These are phyloP conservation scores for Epichloe brachyelytri DNA, from an alignment of 2,329 filamentous ascomycete species.

Conservation along the genomic window DNA sequence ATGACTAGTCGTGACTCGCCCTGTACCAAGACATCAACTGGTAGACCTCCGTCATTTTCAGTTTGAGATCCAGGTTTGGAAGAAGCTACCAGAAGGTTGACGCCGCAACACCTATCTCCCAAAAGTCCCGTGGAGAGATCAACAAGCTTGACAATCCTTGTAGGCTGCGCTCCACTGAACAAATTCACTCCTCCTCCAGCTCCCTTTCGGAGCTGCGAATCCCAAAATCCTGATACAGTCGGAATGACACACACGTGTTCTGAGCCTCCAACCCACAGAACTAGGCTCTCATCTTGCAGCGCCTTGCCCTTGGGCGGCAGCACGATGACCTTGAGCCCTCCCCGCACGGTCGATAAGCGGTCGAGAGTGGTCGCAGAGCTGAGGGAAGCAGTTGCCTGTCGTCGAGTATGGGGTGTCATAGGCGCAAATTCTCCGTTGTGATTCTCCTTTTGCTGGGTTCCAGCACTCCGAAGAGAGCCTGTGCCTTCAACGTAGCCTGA, in stretches of 20 bases:
- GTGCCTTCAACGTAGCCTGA: constrained; percentile 49
- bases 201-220: constrained; percentile 40
- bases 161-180: constrained; percentile 41
- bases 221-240: constrained; percentile 43
- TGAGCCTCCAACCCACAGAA: constrained; percentile 42
- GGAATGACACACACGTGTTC: constrained; percentile 47
- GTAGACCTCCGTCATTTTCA: constrained; percentile 26
- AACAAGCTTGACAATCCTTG: constrained; percentile 41
- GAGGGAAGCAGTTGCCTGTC: constrained; percentile 35
- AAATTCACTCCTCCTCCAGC: constrained; percentile 38
- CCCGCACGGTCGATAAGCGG: constrained; percentile 36
- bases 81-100: constrained; percentile 30
- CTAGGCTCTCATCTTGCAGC: constrained; percentile 38
- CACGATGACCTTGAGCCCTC: constrained; percentile 37
- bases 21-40: constrained; percentile 40
- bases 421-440: constrained; percentile 43
- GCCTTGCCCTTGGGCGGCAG: constrained; percentile 30
- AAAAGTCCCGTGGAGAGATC: constrained; percentile 41
- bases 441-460: constrained; percentile 21
- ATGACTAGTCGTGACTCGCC: constrained; percentile 44
- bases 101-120: constrained; percentile 43
- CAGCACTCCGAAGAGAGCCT: constrained; percentile 34
- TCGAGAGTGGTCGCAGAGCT: constrained; percentile 32
- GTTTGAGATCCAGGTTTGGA: constrained; percentile 10
- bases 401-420: constrained; percentile 50